Evolutionary conservation across 495 filamentous ascomycete species (phyloP), one percentile per base, ranked within the genome.

Genomic region (Penicillium dipodomyicola): DNA sequence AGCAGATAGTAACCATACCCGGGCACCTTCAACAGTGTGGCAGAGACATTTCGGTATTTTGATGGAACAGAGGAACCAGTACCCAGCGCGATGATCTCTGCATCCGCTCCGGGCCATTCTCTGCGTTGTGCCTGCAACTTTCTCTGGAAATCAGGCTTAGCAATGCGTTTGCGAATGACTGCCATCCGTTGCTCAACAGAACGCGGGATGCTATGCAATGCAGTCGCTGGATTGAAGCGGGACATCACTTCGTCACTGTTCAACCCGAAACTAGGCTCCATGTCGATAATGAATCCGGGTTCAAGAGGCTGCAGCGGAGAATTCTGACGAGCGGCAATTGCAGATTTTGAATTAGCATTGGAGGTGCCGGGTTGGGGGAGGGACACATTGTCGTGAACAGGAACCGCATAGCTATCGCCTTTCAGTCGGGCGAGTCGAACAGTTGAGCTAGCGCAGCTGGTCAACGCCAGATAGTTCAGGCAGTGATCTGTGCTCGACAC

Each of bases 41-140:
- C 85, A 25, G 91, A 96, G 40, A 97, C 94, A 69, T 97, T 99
- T 52, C 94, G 88, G 70, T 96, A 92, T 69, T 92, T 93, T 45
- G 91, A 94, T 5, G 94, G 95, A 15, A 85, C 58, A 11, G 91
- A 87, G 4, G 92, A 96, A 10, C 94, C 94, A 3, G 94, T 99
- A 3, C 94, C 94, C 5, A 99, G 81, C 0, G 90, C 79, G 54
- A 91, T 84, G 52, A 99, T 82, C 63, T 97, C 93, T 8, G 85
- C 83, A 63, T 96, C 85, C 40, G 79, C 75, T 53, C 86, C 80
- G 15, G 86, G 86, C 17, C 92, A 79, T 55, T 82, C 77, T 20
- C 80, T 46, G 20, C 75, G 65, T 8, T 81, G 51, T 9, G 72
- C 65, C 30, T 70, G 55, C 35, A 86, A 44, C 23, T 75, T 61